Base-by-base conservation (phyloP, 768 basidiomycete genomes). In the Suillus tomentosus region DNA sequence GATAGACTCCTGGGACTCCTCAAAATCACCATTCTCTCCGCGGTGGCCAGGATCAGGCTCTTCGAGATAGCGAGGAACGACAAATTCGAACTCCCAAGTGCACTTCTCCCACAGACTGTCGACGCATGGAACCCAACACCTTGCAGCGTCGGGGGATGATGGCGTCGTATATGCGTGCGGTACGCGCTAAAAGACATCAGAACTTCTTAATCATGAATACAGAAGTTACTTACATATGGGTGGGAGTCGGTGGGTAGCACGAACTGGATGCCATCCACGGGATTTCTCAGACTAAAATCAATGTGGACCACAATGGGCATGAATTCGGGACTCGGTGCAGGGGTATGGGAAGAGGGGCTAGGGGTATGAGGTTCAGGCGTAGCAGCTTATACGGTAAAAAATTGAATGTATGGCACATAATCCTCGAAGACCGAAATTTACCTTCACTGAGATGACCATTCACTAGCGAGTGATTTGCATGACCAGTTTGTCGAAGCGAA, bases 101-200 rank as follows among this genome's bases (percentile, higher is more conserved):
- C 93, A 97, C 70, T 94, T 90, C 76, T 97, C 96, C 93, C 95
- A 96, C 24, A 95, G 77, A 69, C 87, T 92, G 75, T 99, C 97
- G 22, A 98, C 77, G 71, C 97, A 99, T 15, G 97, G 97, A n/a
- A 98, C 89, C 97, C 97, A 99, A 70, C 94, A 95, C 71, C 97
- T 83, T n/a, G 96, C 95, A 19, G 94, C 84, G 72, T 96, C 94
- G 7, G 95, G 89, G 9, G 89, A 90, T 0, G 92, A 91, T 1
- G 95, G 89, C 5, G 89, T 90, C 3, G 95, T 94, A 71, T 91
- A 99, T 53, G 91, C 90, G 78, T 99, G 97, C 56, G 96, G 96
- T 65, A 95, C 87, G 67, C 93, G 91, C 94, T 96, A 63, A 15
- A 62, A 64, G 36, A 34, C 14, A 64, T 76, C 43, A 76, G 68